Evolutionary conservation across 2,329 filamentous ascomycete genomes (phyloP).

Genomic region (Ophiocordyceps camponoti-floridani): DNA sequence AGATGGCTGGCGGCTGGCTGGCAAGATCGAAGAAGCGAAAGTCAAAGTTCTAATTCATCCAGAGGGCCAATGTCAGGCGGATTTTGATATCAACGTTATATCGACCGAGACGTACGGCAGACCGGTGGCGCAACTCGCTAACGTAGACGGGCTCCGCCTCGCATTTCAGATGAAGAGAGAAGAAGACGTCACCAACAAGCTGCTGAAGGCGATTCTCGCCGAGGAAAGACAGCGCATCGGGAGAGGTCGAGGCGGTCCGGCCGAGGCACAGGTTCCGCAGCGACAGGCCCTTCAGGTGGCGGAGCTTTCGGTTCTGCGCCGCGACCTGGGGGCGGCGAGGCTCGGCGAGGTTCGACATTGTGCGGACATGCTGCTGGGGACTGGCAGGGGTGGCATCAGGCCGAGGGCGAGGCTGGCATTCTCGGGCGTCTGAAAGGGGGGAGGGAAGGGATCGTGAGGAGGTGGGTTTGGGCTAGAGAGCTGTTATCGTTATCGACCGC

Average conservation of each 20-base stretch:
- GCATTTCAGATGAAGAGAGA: slow-evolving; percentile 56
- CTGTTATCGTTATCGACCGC: too few species aligned
- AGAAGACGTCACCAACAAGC: slow-evolving; percentile 72
- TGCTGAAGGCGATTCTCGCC: too few species aligned
- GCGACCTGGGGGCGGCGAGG: slow-evolving; percentile 32
- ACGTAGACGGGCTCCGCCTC: slow-evolving; percentile 67
- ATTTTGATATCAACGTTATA: neutral
- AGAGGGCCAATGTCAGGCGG: neutral
- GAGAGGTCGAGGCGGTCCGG: too few species aligned
- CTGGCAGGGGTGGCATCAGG: too few species aligned
- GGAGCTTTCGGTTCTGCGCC: slow-evolving; percentile 67
- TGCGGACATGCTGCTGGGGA: slow-evolving; percentile 3
- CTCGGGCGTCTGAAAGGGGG: too few species aligned
- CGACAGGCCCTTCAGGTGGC: slow-evolving; percentile 74
- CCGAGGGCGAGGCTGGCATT: too few species aligned
- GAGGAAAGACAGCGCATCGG: too few species aligned
- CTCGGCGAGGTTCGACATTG: slow-evolving; percentile 19
- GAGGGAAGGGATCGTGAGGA: neutral
- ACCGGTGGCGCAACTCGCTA: slow-evolving; percentile 61
- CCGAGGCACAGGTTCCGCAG: slow-evolving; percentile 71
- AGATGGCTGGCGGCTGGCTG: slow-evolving; percentile 40
- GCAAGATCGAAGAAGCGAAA: slow-evolving; percentile 72
- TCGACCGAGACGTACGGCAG: slow-evolving; percentile 36
- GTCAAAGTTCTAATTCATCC: slow-evolving; percentile 53
- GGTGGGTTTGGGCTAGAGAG: too few species aligned